phyloP scores from a whole-genome alignment of 2,329 filamentous ascomycete genomes.

The Pyricularia sp. region DNA sequence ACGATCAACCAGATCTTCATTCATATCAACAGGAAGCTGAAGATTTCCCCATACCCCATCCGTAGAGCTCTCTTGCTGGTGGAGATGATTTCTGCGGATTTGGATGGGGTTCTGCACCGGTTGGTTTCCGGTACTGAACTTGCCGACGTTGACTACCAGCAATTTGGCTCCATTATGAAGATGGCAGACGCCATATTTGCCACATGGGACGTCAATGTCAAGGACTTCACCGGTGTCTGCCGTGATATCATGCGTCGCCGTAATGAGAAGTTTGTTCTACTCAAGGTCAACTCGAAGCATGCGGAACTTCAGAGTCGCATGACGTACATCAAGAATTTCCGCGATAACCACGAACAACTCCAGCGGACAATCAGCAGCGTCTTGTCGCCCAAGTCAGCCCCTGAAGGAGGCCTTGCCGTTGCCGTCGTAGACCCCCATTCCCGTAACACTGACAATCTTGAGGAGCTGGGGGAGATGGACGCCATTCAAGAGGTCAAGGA shows the following conservation, averaged over 20 bases:
- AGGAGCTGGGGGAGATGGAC: conserved; percentile 95
- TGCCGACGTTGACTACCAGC: conserved; percentile 84
- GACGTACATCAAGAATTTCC: conserved; percentile 89
- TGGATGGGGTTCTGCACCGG: conserved; percentile 78
- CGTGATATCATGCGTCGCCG: conserved; percentile 88
- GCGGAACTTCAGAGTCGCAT: conserved; percentile 82
- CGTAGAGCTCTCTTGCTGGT: conserved; percentile 86
- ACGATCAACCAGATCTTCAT: conserved; percentile 82
- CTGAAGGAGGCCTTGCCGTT: conserved; percentile 49
- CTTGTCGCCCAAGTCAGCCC: conserved; percentile 65
- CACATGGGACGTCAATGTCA: conserved; percentile 91
- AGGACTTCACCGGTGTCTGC: conserved; percentile 96
- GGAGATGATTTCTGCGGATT: conserved; percentile 88
- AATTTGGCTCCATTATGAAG: conserved; percentile 80
- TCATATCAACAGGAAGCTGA: conserved; percentile 96
- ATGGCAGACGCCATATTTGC: conserved; percentile 79
- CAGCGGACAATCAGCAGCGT: conserved; percentile 95
- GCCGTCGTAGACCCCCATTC: conserved; percentile 36
- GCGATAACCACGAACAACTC: conserved; percentile 94
- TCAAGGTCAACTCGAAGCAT: conserved; percentile 88
- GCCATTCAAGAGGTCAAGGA: conserved; percentile 93
- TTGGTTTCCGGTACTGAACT: conserved; percentile 79
- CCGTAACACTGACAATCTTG: conserved; percentile 54
- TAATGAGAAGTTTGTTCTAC: conserved; percentile 97
- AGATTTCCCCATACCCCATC: conserved; percentile 93